Evolutionary conservation across 2,329 filamentous ascomycete genomes (phyloP), one percentile per base, ranked within the genome.

Genomic region (Triangularia verruculosa): DNA sequence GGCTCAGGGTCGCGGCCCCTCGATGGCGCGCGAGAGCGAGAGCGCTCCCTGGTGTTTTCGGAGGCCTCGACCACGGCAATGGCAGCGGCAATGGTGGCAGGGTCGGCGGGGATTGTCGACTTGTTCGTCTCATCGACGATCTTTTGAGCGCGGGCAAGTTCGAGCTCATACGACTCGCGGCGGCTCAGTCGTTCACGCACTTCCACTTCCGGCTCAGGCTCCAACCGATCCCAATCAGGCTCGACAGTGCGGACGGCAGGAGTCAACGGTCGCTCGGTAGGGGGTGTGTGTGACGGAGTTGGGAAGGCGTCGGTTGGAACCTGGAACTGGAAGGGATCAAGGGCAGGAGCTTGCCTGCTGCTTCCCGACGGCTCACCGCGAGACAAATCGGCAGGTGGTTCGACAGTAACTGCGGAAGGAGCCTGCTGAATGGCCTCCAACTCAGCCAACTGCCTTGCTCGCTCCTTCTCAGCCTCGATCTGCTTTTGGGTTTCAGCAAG

Each of bases 271-370:
- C 78, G 76, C 43, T 72, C 71, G 39, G 72, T 71, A 0, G 79
- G 77, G 12, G 76, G 78, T 9, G 22, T 28, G 22, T 72, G 70
- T 30, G 72, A 67, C 2, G 83, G 80, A 9, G 80, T 81, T 57
- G 76, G 74, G 64, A 84, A 84, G n/a, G 80, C 79, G 69, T 83
- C 79, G 64, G 83, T 78, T 51, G 78, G 68, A 65, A 87, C 82
- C 72, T 83, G 84, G 70, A 78, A 88, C 71, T 86, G 79, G 72
- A 88, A 87, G 17, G 85, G 83, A 73, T 88, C 82, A 70, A 84
- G 72, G 57, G 73, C 70, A n/a, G 72, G 69, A 64, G 64, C 59
- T 12, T 30, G 34, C 22, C 55, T 43, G 58, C 62, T 64, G 58
- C 30, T 60, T 1, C 64, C 65, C 0, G 61, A 62, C 11, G 64